Evolutionary conservation across 306 rosid species (phyloP).

Genomic region (Casuarina glauca): DNA sequence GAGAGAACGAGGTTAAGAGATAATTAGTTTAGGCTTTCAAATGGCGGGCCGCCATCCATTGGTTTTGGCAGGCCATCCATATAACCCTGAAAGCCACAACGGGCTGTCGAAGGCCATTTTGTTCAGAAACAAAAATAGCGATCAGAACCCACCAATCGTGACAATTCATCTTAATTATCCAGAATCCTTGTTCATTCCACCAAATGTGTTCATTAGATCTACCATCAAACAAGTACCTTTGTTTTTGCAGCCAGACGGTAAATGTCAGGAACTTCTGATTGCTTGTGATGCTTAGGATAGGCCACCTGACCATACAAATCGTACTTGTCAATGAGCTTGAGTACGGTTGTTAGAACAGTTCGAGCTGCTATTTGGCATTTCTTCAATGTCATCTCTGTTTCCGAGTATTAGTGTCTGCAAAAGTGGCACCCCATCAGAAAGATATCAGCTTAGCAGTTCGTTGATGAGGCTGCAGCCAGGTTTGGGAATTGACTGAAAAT

Average conservation of each 20-base stretch:
- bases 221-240: conserved; percentile 49
- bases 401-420: conserved; percentile 81
- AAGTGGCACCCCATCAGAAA: conserved; percentile 18
- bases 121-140: not conserved
- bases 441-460: not conserved
- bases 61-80: not conserved
- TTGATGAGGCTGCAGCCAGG: not conserved
- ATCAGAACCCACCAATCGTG: no score
- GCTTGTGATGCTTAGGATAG: conserved; percentile 86
- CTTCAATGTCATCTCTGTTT: conserved; percentile 79
- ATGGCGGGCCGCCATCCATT: not conserved
- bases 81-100: not conserved
- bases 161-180: not conserved
- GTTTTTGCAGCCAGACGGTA: conserved; percentile 84
- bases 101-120: not conserved
- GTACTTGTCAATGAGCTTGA: conserved; percentile 76
- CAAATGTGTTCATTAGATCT: not conserved
- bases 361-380: conserved; percentile 67
- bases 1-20: not conserved
- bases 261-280: conserved; percentile 74
- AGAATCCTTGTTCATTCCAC: not conserved
- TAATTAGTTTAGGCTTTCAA: not conserved
- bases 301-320: conserved; percentile 86
- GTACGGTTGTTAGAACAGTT: conserved; percentile 60
- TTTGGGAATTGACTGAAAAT: not conserved